Conservation (phyloP, 441 rosid species). For the Adansonia gregorii region DNA sequence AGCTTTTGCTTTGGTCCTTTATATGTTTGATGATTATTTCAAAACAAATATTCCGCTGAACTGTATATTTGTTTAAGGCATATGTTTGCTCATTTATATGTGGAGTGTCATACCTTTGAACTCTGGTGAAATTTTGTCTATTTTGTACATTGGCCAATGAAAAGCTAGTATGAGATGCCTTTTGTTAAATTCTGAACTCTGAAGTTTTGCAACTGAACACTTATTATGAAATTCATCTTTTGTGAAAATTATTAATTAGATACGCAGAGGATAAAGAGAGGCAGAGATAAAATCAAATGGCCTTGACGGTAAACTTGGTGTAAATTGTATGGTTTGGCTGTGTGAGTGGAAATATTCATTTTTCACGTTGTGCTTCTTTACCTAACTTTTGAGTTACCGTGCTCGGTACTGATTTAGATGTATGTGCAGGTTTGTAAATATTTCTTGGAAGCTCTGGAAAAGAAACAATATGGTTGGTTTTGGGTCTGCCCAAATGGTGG, state of each 20-base stretch:
- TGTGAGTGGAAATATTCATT: background rate
- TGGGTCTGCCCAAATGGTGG: conserved; percentile 94
- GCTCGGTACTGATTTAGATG: background rate
- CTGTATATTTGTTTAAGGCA: background rate
- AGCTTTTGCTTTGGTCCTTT: conserved; percentile 30
- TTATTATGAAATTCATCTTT: background rate
- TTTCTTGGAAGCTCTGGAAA: conserved; percentile 81
- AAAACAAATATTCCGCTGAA: background rate
- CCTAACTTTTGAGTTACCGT: background rate
- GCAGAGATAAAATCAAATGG: background rate
- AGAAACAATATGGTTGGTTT: conserved; percentile 70
- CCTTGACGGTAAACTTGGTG: background rate
- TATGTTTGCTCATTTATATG: background rate
- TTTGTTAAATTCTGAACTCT: background rate
- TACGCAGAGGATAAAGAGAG: background rate
- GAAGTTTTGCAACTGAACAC: background rate
- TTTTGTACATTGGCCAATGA: background rate
- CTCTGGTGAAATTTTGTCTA: background rate
- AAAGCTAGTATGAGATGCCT: background rate
- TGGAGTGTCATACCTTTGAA: background rate
- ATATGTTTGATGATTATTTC: background rate
- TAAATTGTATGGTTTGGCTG: background rate
- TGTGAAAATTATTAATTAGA: background rate
- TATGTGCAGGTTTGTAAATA: conserved; percentile 65
- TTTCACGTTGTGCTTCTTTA: background rate